Conservation (phyloP, 176 grass and related monocot species). For the Zea luxurians region DNA sequence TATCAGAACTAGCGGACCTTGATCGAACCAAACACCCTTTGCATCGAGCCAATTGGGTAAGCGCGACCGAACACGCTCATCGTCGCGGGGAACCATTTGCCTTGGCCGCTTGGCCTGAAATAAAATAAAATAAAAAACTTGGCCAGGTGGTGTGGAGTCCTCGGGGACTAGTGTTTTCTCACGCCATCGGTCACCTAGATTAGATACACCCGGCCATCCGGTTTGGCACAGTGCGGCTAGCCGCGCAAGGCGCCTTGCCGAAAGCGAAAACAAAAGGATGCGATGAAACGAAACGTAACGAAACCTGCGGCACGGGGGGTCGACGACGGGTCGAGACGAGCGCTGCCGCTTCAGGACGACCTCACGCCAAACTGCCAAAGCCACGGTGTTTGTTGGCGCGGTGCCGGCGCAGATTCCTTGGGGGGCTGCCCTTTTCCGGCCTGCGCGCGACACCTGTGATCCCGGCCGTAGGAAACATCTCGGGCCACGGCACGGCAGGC, state of each 20-base stretch:
- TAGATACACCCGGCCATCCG: background rate
- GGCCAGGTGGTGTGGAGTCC: slow-evolving; percentile 13
- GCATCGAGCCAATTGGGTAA: background rate
- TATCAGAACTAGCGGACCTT: background rate
- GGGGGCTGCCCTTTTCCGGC: background rate
- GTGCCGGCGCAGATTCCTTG: background rate
- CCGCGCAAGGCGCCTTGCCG: background rate
- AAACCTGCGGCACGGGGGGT: slow-evolving; percentile 5
- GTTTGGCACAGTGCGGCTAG: slow-evolving; percentile 6
- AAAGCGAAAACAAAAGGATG: background rate
- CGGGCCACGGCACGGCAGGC: background rate
- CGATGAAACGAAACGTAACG: background rate
- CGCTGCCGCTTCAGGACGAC: slow-evolving; percentile 26
- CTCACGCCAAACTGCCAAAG: slow-evolving; percentile 5
- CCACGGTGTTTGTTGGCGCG: slow-evolving; percentile 1
- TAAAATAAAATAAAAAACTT: background rate
- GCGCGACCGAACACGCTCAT: background rate
- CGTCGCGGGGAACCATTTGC: background rate
- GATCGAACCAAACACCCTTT: no score
- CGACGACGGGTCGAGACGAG: background rate
- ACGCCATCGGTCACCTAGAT: background rate
- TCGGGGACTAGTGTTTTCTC: background rate
- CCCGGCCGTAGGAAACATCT: background rate
- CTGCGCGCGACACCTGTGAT: slow-evolving; percentile 36
- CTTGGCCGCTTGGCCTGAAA: background rate